Evolutionary conservation across 2,329 filamentous ascomycete genomes (phyloP), one percentile per base, ranked within the genome.

Genomic region (Alternaria tenuissima): DNA sequence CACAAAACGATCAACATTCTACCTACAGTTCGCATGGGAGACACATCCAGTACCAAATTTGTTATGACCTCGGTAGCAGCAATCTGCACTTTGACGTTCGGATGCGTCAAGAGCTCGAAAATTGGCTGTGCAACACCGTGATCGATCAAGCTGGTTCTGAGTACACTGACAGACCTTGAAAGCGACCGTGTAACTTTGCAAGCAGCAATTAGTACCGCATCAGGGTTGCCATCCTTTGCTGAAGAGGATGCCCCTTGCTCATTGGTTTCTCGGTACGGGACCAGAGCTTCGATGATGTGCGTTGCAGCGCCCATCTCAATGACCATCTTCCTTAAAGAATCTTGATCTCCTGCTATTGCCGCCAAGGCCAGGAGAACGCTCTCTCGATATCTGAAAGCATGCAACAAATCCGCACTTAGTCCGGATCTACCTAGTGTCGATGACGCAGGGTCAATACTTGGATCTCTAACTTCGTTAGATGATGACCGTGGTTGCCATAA

Each of bases 141-240:
- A 78, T 99, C 95, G 59, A 97, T 92, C 47, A 99, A 81, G 52
- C 90, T 91, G 3, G 95, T 98, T 51, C 95, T 85, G 18, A 98
- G 81, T 43, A 94, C 89, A 74, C 88, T 91, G 22, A 97, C 90
- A 1, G 93, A 97, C 42, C 95, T 88, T 3, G 93, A 92, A 48
- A 98, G 83, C 75, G 93, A 91, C 63, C 92, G 87, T 28, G 93
- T 87, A 26, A 91, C 89, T 72, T 92, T 89, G 74, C 94, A 97
- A 1, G 93, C 94, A 20, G 94, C 93, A 55, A 96, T 85, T 22
- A 98, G 84, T 22, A 97, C 94, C 4, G 87, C 81, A 7, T 88
- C 84, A 1, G 93, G 89, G 70, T 98, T 97, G 3, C 92, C 93
- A 68, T 91, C 91, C 12, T 80, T 78, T 20, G 77, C 76, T 8